Evolutionary conservation across 1,139 yeast species (phyloP), one percentile per base, ranked within the genome.

Genomic region (Yamadazyma siamensis): DNA sequence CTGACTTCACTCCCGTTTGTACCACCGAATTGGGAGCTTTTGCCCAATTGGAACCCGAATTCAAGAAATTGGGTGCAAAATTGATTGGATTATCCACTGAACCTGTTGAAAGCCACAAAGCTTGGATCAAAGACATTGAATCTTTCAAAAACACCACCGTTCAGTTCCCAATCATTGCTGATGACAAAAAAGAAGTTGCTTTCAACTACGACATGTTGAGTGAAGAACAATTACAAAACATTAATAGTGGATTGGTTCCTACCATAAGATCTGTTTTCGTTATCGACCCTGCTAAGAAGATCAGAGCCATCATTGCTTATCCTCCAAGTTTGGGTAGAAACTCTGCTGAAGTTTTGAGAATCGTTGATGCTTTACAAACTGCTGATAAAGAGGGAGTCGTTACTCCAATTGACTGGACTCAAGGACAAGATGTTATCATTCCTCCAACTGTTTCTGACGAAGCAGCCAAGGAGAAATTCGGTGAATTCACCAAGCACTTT

Each of bases 21-120:
- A 87, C 96, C 47, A 87, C 96, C 33, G 96, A 87, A 67, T 73
- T 87, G 50, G 95, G 96, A 41, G 95, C 95, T 11, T 87, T 87
- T 51, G 86, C 96, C 41, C 73, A 77, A 52, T 72, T 86, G 58
- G 80, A 83, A 29, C 87, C 86, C 21, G 94, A 86, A 57, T 87
- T 87, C 52, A 76, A 75, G 50, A 72, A 79, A 60, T 78, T 95
- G 61, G 76, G 78, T 53, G 82, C 84, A 49, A 86, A 87, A 68
- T 71, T 87, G 58, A 80, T 87, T 54, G 96, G 95, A 35, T 71
- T 87, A 47, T 80, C 91, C 41, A 75, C 85, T 41, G 83, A 80
- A 47, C 73, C 80, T 36, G 41, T 38, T 23, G 37, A 32, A 11
- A 38, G 41, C 23, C 96, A 87, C 67, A 69, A 73, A 41, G 72